Evolutionary conservation across 2,329 filamentous ascomycete species (phyloP), one percentile per base, ranked within the genome.

Genomic region (Oidium heveae): DNA sequence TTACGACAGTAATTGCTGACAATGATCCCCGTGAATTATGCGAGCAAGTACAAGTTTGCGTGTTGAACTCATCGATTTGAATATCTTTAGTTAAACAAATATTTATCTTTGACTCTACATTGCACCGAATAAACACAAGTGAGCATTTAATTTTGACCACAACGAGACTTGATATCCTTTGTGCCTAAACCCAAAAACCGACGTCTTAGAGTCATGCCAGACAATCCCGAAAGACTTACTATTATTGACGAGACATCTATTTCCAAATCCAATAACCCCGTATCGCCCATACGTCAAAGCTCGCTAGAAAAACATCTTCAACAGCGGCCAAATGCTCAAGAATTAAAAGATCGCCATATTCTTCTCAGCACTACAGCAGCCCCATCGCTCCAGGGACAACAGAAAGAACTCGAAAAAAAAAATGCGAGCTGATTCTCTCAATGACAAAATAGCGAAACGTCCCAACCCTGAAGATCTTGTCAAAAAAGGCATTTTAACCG

Each of bases 371-470:
- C 77, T 2, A 79, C 71, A 61, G 76, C 77, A 59, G 80, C 80
- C 47, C 80, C 80, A 74, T 82, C 33, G 43, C 72, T 95, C 54
- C 80, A 82, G 64, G 86, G 82, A 55, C 79, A 86, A 58, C 86
- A 91, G 67, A 82, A 77, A 64, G 85, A 94, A 71, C 79, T 95
- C 44, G 79, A 87, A 68, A 86, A 81, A 66, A 82, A 86, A 13
- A 67, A 94, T 95, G 87, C 77, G 83, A 15, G 83, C 80, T 57
- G 85, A 94, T 67, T 82, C 75, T 55, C 74, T 95, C 58, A 91
- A 94, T 67, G 86, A 93, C 64, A 88, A 88, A 67, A 79, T 95
- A 58, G 76, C 82, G 63, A 75, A 82, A 62, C 76, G 88, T 20
- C 88, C 88, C 1, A 73, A 76, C 37, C 82, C 84, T 12, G 84